phyloP scores from a whole-genome alignment of 345 rosid genomes.

The Draba incana region DNA sequence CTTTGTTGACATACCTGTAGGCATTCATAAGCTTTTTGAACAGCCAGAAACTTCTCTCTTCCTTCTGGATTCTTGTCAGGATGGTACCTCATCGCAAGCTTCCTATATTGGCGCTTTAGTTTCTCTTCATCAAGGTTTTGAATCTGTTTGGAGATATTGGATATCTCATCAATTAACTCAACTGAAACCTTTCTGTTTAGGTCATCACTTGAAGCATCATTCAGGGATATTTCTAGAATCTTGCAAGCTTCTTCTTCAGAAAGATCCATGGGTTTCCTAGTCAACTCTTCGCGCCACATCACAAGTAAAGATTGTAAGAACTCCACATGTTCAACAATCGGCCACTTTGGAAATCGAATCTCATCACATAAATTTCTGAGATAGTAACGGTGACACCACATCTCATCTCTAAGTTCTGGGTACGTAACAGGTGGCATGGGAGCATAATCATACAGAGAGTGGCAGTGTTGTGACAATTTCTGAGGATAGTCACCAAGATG shows the following conservation, averaged over 20 bases:
- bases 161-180: conserved; percentile 55
- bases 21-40: conserved; percentile 97
- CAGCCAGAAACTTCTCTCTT: conserved; percentile 96
- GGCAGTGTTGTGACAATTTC: conserved; percentile 97
- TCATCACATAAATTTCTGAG: conserved; percentile 94
- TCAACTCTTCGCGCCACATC: conserved; percentile 99
- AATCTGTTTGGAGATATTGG: conserved; percentile 78
- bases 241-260: conserved; percentile 99
- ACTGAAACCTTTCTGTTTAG: conserved; percentile 43
- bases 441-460: conserved; percentile 91
- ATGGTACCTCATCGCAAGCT: conserved; percentile 99
- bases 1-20: conserved; percentile 68
- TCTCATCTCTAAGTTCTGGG: conserved; percentile 98
- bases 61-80: conserved; percentile 99
- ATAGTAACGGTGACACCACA: conserved; percentile 99
- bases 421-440: conserved; percentile 99
- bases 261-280: conserved; percentile 97
- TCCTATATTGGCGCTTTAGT: conserved; percentile 98
- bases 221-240: conserved; percentile 84
- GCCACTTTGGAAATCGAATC: conserved; percentile 96
- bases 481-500: conserved; percentile 99
- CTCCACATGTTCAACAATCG: conserved; percentile 97
- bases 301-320: conserved; percentile 89
- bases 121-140: conserved; percentile 99
- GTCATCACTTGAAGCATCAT: conserved; percentile 69